Evolutionary conservation across 345 rosid species (phyloP).

Genomic region (Zanthoxylum bungeanum): DNA sequence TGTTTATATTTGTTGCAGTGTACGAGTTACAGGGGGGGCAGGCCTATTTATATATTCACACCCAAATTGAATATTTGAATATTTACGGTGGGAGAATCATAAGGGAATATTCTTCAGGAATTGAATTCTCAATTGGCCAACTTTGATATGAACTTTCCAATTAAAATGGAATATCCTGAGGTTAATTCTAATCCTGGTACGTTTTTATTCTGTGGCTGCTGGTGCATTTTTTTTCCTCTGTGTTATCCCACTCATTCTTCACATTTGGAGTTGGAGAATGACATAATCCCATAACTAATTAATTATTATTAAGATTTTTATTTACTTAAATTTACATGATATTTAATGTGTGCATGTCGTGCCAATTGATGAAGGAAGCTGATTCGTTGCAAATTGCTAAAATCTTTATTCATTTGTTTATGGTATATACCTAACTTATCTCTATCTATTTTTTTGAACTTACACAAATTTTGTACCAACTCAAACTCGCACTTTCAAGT

Average conservation of each 20-base stretch:
- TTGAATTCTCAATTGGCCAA: neutral
- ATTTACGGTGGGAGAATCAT: neutral
- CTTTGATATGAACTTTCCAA: neutral
- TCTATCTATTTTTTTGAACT: no score
- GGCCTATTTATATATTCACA: constrained; percentile 56
- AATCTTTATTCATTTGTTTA: no score
- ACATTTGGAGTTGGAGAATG: neutral
- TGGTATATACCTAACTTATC: neutral
- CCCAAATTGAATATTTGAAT: no score
- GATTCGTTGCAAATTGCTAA: neutral
- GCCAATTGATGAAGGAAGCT: neutral
- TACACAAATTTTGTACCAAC: no score
- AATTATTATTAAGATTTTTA: neutral
- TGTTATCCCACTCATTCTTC: neutral
- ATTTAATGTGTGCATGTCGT: neutral
- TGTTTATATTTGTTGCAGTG: no score
- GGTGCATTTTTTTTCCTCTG: neutral
- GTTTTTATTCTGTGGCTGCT: neutral
- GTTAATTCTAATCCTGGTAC: neutral
- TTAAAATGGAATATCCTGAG: constrained; percentile 1
- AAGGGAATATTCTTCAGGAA: constrained; percentile 29
- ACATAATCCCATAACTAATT: neutral
- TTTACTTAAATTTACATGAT: no score
- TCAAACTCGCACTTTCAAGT: no score
- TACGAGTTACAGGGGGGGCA: neutral